Base-by-base conservation (phyloP, 345 rosid species). In the Gossypium sturtianum region DNA sequence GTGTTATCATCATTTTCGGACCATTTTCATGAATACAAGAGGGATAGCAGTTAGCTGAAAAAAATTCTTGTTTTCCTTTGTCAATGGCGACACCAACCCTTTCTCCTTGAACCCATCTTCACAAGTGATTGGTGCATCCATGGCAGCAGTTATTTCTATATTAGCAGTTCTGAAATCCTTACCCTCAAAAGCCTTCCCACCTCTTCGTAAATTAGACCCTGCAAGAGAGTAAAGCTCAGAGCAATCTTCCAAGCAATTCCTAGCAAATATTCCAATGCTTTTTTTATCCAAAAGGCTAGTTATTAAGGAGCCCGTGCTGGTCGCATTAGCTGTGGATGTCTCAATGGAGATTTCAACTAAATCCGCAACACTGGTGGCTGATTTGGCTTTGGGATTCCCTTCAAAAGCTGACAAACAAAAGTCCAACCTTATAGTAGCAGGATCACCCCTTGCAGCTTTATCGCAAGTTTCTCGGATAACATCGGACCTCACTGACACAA, bases 1-100 rank as follows among this genome's bases (percentile, higher is more conserved):
- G 38, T 34, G 38, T 10, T 48, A 25, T 15, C 15, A 69, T 27
- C 72, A 2, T 15, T 25, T 9, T 3, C 49, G 8, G 22, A 27
- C 16, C 87, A 82, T 80, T 45, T 17, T 69, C 25, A 85, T 79
- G 70, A 87, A 82, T 68, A 87, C 83, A 45, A 88, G 82, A 66
- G 78, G 15, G 45, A 87, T 67, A 13, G 77, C 78, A 44, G 75
- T 65, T 63, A 81, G 20, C 25, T 84, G 80, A 67, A 78, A 71
- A 82, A 87, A 82, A 34, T 12, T 17, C 12, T 34, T 4, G 54
- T 83, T 76, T 66, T 81, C 83, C 75, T 71, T 62, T 0, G 76
- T 79, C 76, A 82, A 48, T 1, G 83, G 87, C 63, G 77, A 80
- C 10, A 12, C 60, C 47, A 16, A 8, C 56, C 72, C 72, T 71